These are phyloP conservation scores for Alternaria ventricosa DNA, from an alignment of 2,329 filamentous ascomycete species.

Conservation along the genomic window DNA sequence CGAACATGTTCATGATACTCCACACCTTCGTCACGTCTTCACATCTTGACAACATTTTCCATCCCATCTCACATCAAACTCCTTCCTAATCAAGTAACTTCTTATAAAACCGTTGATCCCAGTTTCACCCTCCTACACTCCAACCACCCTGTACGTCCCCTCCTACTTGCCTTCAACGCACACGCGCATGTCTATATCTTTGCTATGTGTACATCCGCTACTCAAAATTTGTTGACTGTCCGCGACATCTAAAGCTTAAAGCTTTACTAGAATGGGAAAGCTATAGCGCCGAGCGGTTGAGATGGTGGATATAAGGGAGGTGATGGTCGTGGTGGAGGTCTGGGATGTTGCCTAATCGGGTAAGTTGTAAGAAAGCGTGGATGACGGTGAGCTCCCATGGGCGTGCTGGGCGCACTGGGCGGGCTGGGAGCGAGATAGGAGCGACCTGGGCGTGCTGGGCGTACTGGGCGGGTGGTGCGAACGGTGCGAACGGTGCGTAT, in stretches of 20 bases:
- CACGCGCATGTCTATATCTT: not conserved
- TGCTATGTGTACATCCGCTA: not conserved
- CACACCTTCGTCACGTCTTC: not conserved
- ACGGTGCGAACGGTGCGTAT: not conserved
- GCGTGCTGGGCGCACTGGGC: not conserved
- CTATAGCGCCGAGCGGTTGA: not conserved
- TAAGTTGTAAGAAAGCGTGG: not conserved
- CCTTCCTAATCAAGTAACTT: not conserved
- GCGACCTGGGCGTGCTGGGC: too few species aligned
- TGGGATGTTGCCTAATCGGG: not conserved
- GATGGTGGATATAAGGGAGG: not conserved
- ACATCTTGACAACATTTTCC: not conserved
- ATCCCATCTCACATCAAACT: not conserved
- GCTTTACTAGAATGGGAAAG: not conserved
- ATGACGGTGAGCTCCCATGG: not conserved
- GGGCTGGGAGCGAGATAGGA: not conserved
- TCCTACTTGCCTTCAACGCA: not conserved
- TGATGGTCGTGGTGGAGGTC: not conserved
- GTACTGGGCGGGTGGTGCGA: not conserved
- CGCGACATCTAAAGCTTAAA: rapidly evolving
- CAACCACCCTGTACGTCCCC: not conserved
- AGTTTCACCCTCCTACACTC: not conserved
- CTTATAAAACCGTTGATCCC: not conserved
- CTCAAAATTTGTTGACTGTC: not conserved
- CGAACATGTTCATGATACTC: not conserved